These are phyloP conservation scores for Pseudognaphalium luteoalbum DNA, from an alignment of 129 eudicot genomes.

Conservation along the genomic window DNA sequence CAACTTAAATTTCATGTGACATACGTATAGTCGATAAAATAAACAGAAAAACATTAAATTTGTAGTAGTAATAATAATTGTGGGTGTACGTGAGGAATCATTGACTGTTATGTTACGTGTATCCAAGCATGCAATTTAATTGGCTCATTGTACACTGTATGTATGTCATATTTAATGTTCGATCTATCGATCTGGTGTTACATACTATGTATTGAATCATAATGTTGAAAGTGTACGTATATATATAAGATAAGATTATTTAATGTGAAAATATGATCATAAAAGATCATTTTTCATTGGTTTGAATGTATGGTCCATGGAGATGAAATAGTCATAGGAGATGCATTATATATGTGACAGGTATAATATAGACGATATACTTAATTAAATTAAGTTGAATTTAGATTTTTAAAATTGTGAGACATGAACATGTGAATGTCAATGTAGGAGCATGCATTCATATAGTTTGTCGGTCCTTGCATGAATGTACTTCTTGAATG, in stretches of 20 bases:
- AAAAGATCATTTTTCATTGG: background rate
- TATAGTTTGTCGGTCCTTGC: constrained; percentile 35
- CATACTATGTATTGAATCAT: constrained; percentile 1
- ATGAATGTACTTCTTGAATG: constrained; percentile 20
- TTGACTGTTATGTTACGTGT: background rate
- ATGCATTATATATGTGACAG: background rate
- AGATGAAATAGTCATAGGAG: background rate
- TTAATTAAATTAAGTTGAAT: constrained; percentile 2
- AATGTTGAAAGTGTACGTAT: background rate
- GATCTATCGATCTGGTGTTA: background rate
- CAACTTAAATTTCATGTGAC: too few species aligned
- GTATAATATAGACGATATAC: background rate
- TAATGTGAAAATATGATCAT: background rate
- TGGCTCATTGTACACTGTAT: background rate
- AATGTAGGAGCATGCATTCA: constrained; percentile 46
- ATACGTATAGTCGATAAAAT: too few species aligned
- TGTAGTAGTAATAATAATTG: background rate
- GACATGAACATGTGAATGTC: constrained; percentile 67
- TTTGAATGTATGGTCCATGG: constrained; percentile 10
- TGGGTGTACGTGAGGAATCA: background rate
- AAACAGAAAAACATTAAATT: background rate
- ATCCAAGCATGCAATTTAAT: background rate
- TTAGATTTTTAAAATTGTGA: constrained; percentile 23
- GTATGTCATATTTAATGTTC: background rate
- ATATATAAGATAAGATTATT: background rate